These are phyloP conservation scores for Hypoxylon sp. DNA, from an alignment of 2,329 filamentous ascomycete genomes.

Conservation along the genomic window DNA sequence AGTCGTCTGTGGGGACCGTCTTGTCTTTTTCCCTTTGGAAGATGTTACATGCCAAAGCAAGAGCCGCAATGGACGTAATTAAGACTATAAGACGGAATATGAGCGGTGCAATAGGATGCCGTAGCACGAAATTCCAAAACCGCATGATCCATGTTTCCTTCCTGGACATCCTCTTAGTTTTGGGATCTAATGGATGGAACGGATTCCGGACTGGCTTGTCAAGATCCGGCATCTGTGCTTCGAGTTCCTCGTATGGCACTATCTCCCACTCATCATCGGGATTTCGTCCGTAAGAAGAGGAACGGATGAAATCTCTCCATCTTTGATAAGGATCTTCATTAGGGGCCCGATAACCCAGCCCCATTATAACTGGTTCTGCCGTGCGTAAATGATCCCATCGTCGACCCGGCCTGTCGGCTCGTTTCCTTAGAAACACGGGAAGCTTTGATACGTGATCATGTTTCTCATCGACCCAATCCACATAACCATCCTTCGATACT, in stretches of 20 bases:
- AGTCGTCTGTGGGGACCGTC: conserved; percentile 55
- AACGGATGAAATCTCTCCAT: conserved; percentile 69
- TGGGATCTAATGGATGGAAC: conserved; percentile 58
- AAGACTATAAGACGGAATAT: conserved; percentile 86
- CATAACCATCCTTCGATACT: conserved; percentile 54
- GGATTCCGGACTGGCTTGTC: conserved; percentile 58
- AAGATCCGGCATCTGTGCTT: conserved; percentile 57
- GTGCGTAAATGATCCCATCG: conserved; percentile 73
- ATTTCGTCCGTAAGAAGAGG: conserved; percentile 66
- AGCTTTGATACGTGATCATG: conserved; percentile 57
- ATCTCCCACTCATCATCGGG: conserved; percentile 64
- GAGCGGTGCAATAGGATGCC: conserved; percentile 87
- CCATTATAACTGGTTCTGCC: conserved; percentile 71
- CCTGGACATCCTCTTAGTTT: conserved; percentile 53
- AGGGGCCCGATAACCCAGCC: conserved; percentile 61
- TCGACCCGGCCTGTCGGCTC: conserved; percentile 64
- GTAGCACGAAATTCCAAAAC: conserved; percentile 78
- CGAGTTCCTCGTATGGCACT: conserved; percentile 60
- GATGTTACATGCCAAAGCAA: conserved; percentile 84
- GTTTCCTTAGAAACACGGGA: conserved; percentile 63
- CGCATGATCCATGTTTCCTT: conserved; percentile 64
- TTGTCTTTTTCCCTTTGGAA: conserved; percentile 69
- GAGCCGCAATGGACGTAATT: conserved; percentile 83
- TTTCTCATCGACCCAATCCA: conserved; percentile 56
- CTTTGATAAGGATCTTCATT: conserved; percentile 60